Base-by-base conservation (phyloP, 2,329 filamentous ascomycete species). In the Elsinoe necatrix region DNA sequence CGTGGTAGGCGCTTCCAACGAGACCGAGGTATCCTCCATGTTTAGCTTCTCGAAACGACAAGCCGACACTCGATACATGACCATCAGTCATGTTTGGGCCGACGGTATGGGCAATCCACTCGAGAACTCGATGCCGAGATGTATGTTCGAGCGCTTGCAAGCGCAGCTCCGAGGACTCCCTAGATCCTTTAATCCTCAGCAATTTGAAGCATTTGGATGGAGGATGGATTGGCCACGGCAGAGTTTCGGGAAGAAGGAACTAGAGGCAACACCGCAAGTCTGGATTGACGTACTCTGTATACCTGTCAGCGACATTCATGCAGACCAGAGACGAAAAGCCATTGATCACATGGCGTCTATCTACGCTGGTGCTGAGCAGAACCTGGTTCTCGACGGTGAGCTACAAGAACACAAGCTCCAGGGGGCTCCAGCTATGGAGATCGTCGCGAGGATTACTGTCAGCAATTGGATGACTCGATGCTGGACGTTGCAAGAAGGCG, bases 201-300 rank as follows among this genome's bases (percentile, higher is more conserved):
- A 48, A 16, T 48, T 48, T 14, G 43, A 48, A 31, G 25, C 21
- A 6, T 27, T 27, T 25, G 43, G 43, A 4, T 23, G 25, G 23
- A 48, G n/a, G 43, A 27, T 42, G 14, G 35, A 41, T 34, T 39
- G 43, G 42, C 41, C 41, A 5, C 14, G 50, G 50, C 45, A 52
- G 31, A 20, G 16, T 4, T 43, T 34, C 39, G 11, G 57, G 9
- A 52, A 29, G 21, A 20, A 16, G 12, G 18, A 20, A 4, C 29
- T 14, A 12, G 48, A 39, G 4, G 27, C 6, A 9, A 31, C 27
- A n/a, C 48, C 29, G 14, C 48, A 23, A 14, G 59, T 63, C 51
- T 63, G 61, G 61, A 54, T 63, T 43, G 61, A 63, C 48, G 61
- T 61, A n/a, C 60, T 63, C n/a, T 63, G 61, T 35, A 59, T 63